Percentiles rank a stretch among this genome's conserved stretches.
These are phyloP conservation scores for Maudiozyma bulderi DNA, from an alignment of 805 yeast genomes.

Conservation along the genomic window DNA sequence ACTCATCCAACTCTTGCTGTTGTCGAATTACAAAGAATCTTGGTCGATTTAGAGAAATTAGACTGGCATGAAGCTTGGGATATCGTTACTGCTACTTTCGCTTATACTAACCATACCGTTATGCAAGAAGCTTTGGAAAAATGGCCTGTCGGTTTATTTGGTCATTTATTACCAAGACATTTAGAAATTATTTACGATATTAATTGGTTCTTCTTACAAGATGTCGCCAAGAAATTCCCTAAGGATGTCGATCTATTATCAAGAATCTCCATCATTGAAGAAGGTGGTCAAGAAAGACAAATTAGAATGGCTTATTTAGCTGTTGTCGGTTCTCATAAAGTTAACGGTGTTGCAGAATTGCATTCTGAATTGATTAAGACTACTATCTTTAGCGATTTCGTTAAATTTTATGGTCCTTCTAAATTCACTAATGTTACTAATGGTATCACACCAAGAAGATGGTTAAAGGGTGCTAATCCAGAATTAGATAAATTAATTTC, in stretches of 20 bases:
- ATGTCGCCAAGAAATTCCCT: conserved; percentile 70
- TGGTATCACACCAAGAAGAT: conserved; percentile 93
- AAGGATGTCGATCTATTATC: conserved; percentile 50
- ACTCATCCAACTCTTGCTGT: conserved; percentile 91
- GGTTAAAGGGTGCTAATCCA: conserved; percentile 93
- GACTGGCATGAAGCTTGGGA: conserved; percentile 82
- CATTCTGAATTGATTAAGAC: conserved; percentile 87
- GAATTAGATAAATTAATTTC: conserved; percentile 64
- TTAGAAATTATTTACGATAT: conserved; percentile 82
- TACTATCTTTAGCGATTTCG: conserved; percentile 86
- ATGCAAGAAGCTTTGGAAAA: conserved; percentile 92
- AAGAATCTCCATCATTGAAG: conserved; percentile 80
- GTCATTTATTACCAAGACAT: conserved; percentile 79
- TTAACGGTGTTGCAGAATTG: conserved; percentile 91
- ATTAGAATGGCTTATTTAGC: conserved; percentile 91
- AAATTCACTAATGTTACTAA: conserved; percentile 88
- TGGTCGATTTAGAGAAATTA: conserved; percentile 74
- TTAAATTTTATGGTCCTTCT: conserved; percentile 66
- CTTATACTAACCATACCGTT: conserved; percentile 92
- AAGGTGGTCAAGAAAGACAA: conserved; percentile 53
- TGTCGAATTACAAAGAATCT: conserved; percentile 78
- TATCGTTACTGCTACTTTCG: conserved; percentile 70
- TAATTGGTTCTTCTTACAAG: conserved; percentile 67
- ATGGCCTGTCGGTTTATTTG: conserved; percentile 83
- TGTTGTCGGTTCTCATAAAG: conserved; percentile 84